Conservation (phyloP, 2,329 filamentous ascomycete species). For the Scolecobasidium constrictum region DNA sequence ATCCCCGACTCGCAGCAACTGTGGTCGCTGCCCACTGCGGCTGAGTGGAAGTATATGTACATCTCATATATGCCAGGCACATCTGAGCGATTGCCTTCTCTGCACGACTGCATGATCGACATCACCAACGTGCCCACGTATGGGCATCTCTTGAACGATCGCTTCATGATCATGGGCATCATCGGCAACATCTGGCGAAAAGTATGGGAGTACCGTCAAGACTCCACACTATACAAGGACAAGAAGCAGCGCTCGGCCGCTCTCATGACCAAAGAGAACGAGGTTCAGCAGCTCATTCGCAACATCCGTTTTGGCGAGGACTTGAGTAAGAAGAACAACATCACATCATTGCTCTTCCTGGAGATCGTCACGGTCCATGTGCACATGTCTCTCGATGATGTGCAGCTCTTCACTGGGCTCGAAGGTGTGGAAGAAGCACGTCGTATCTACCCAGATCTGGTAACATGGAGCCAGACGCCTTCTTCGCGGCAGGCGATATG, state of each 20-base stretch:
- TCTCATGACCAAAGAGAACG: conserved; percentile 43
- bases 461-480: conserved; percentile 46
- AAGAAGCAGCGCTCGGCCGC: conserved; percentile 32
- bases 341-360: conserved; percentile 29
- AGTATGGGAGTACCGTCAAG: conserved; percentile 55
- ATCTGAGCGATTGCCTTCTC: conserved; percentile 16
- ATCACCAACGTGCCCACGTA: conserved; percentile 40
- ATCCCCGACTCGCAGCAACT: conserved; percentile 51
- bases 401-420: conserved; percentile 59
- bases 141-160: conserved; percentile 44
- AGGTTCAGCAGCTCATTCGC: conserved; percentile 49
- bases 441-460: conserved; percentile 45
- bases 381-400: conserved; percentile 52
- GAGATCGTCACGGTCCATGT: conserved; percentile 52
- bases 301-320: conserved; percentile 40
- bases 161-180: conserved; percentile 47
- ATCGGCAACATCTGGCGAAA: conserved; percentile 55
- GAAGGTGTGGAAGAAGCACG: conserved; percentile 56
- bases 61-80: conserved; percentile 29
- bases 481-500: conserved; percentile 51
- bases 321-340: conserved; percentile 22
- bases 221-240: conserved; percentile 41
- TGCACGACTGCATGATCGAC: conserved; percentile 28
- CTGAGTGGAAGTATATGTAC: conserved; percentile 54
- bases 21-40: conserved; percentile 54